Conservation (phyloP, 768 basidiomycete genomes). For the Naganishia vaughanmartiniae region DNA sequence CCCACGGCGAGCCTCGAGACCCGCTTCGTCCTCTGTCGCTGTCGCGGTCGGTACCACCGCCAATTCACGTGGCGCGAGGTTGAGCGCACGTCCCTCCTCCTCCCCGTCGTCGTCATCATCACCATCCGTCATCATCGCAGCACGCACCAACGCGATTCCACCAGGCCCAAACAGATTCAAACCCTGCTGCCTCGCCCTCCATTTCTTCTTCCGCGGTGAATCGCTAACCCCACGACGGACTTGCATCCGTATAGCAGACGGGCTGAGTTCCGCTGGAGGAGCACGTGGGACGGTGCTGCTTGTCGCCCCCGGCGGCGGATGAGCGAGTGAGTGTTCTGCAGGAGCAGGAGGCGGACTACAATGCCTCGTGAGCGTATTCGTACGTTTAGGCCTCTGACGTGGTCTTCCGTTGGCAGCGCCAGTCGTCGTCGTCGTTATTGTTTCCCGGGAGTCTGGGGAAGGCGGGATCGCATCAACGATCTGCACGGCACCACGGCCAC, state of each 20-base stretch:
- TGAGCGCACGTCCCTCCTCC: background rate
- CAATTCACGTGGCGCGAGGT: background rate
- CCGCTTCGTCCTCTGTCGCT: conserved; percentile 22
- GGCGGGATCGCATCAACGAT: conserved; percentile 24
- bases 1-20: background rate
- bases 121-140: conserved; percentile 10
- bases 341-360: conserved; percentile 28
- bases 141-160: background rate
- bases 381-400: background rate
- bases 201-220: conserved; percentile 17
- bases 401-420: background rate
- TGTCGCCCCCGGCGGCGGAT: background rate
- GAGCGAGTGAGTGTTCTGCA: background rate
- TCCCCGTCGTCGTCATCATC: conserved; percentile 20
- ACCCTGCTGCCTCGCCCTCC: conserved; percentile 1
- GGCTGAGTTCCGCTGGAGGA: conserved; percentile 14
- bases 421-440: background rate
- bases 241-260: conserved; percentile 28
- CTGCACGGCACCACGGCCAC: conserved; percentile 30
- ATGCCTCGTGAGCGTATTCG: conserved; percentile 29
- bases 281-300: background rate
- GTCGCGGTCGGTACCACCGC: background rate
- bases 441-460: background rate
- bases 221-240: conserved; percentile 24
- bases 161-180: background rate